Conservation (phyloP, 805 yeast genomes). For the Nakazawaea peltata region DNA sequence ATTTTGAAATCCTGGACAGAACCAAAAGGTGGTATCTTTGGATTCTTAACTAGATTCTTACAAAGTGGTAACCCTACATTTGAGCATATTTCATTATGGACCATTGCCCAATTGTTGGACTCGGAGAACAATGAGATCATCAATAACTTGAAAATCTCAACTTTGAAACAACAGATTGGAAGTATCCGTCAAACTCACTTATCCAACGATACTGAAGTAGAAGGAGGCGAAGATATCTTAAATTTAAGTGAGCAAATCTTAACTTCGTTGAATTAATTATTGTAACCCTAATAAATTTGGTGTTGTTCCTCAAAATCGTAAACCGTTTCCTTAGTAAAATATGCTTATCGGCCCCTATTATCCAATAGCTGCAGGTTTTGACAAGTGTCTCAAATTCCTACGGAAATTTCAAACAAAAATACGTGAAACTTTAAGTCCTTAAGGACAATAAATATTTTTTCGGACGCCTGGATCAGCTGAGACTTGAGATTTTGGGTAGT, state of each 20-base stretch:
- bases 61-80: conserved; percentile 84
- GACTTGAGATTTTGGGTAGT: no score
- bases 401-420: no score
- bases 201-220: conserved; percentile 6
- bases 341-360: no score
- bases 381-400: no score
- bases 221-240: conserved; percentile 29
- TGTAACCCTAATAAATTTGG: background rate
- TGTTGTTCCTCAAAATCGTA: no score
- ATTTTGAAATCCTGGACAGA: conserved; percentile 71
- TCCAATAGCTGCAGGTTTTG: no score
- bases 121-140: conserved; percentile 64
- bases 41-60: conserved; percentile 74
- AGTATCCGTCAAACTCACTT: conserved; percentile 24
- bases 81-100: conserved; percentile 98
- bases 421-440: no score
- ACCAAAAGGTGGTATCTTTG: conserved; percentile 80
- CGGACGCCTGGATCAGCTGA: no score
- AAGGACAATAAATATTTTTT: no score
- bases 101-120: conserved; percentile 86
- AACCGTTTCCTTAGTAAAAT: no score
- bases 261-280: conserved; percentile 11
- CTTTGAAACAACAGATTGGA: conserved; percentile 24
- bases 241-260: conserved; percentile 28
- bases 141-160: conserved; percentile 12